Conservation (phyloP, 2,329 filamentous ascomycete species). For the Colletotrichum orchidophilum region DNA sequence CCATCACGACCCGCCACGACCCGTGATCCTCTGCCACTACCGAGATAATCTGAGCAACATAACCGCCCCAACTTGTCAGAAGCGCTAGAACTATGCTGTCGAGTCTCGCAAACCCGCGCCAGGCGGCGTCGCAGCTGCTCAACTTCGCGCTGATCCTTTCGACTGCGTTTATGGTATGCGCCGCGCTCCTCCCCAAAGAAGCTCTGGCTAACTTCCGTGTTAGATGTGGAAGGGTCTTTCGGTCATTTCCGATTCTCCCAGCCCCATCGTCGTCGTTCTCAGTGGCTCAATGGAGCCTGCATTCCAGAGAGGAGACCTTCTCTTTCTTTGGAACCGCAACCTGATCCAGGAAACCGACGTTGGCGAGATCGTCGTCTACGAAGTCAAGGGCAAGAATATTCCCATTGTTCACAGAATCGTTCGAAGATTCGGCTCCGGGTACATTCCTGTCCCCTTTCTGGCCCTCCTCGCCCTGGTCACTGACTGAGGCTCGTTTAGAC, state of each 20-base stretch:
- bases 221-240: conserved; percentile 90
- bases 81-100: conserved; percentile 67
- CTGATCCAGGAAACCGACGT: conserved; percentile 63
- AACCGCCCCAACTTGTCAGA: background rate
- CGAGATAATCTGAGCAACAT: background rate
- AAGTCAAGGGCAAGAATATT: conserved; percentile 92
- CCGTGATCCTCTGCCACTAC: background rate
- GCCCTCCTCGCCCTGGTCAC: background rate
- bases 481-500: conserved; percentile 44
- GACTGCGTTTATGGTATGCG: conserved; percentile 85
- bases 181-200: background rate
- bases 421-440: conserved; percentile 73
- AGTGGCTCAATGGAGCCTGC: conserved; percentile 87
- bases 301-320: conserved; percentile 80
- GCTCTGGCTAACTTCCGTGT: conserved; percentile 1
- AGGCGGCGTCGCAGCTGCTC: conserved; percentile 82
- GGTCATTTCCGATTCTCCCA: conserved; percentile 77
- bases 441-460: conserved; percentile 38
- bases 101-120: conserved; percentile 77
- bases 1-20: conserved; percentile 6
- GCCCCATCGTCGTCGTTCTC: conserved; percentile 84
- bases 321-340: conserved; percentile 81
- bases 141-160: conserved; percentile 92
- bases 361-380: conserved; percentile 72
- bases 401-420: conserved; percentile 96